phyloP scores from a whole-genome alignment of 2,329 filamentous ascomycete species.

The Macrophomina phaseolina region DNA sequence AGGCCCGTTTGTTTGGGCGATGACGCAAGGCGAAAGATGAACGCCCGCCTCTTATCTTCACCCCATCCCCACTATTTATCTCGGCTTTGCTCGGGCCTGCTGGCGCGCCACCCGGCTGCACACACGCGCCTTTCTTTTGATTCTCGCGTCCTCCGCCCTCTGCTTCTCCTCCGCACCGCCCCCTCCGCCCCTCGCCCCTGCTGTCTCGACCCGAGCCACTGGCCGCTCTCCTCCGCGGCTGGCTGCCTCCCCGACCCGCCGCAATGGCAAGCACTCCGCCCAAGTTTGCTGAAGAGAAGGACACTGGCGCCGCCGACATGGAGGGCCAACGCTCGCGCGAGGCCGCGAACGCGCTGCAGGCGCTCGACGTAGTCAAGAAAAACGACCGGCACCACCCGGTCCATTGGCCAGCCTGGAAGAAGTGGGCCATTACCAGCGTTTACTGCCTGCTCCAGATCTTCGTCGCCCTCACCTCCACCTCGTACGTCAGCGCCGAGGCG shows the following conservation, averaged over 20 bases:
- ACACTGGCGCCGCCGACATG: conserved; percentile 7
- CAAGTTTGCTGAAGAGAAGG: conserved; percentile 21
- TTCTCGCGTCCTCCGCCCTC: background rate
- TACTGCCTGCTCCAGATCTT: conserved; percentile 28
- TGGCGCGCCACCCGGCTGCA: background rate
- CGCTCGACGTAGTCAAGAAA: conserved; percentile 25
- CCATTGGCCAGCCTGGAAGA: conserved; percentile 23
- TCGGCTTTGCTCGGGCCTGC: conserved; percentile 17
- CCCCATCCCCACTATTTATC: conserved; percentile 28
- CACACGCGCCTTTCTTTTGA: conserved; percentile 10
- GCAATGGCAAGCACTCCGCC: conserved; percentile 8
- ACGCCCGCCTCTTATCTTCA: conserved; percentile 13
- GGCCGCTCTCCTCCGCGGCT: background rate
- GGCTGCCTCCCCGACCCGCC: background rate
- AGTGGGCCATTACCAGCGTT: conserved; percentile 25
- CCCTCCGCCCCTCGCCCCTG: background rate
- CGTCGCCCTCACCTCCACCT: conserved; percentile 23
- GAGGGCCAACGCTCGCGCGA: conserved; percentile 9
- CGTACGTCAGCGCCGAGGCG: conserved; percentile 23
- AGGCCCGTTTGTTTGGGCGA: background rate
- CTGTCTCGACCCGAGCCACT: background rate
- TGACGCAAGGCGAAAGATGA: conserved; percentile 12
- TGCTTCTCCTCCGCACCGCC: background rate
- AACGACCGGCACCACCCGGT: conserved; percentile 27
- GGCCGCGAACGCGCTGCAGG: conserved; percentile 15